Evolutionary conservation across 1,139 yeast species (phyloP).

Genomic region (Candida tetrigidarum): DNA sequence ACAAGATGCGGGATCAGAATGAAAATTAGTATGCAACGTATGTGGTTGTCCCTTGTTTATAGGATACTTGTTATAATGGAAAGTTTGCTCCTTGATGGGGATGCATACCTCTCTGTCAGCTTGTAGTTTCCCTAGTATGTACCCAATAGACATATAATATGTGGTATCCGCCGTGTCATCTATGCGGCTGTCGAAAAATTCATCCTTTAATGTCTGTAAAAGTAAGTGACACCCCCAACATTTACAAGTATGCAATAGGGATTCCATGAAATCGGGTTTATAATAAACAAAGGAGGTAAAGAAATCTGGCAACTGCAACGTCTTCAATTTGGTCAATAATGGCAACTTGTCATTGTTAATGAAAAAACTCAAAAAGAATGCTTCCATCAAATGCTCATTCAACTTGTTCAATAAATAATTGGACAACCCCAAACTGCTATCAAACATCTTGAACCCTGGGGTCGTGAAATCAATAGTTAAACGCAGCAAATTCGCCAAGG

Average conservation of each 20-base stretch:
- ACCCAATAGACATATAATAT: conserved; percentile 38
- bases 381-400: conserved; percentile 41
- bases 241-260: conserved; percentile 40
- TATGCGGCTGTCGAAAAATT: conserved; percentile 22
- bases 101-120: conserved; percentile 44
- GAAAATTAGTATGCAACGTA: conserved; percentile 39
- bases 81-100: conserved; percentile 36
- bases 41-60: conserved; percentile 44
- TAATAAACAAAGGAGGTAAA: conserved; percentile 44
- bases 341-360: conserved; percentile 17
- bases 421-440: conserved; percentile 34
- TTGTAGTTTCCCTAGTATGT: conserved; percentile 40
- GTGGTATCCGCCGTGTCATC: conserved; percentile 21
- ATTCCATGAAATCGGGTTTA: conserved; percentile 41
- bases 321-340: conserved; percentile 24
- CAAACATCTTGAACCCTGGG: conserved; percentile 47
- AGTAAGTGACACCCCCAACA: conserved; percentile 42
- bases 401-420: conserved; percentile 34
- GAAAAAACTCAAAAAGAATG: conserved; percentile 36
- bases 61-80: conserved; percentile 33
- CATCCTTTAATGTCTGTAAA: conserved; percentile 25
- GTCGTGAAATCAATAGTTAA: conserved; percentile 41
- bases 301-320: conserved; percentile 41
- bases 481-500: conserved; percentile 26
- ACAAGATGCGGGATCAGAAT: conserved; percentile 23